Percentiles rank a stretch among this genome's conserved stretches.
Evolutionary conservation across 495 filamentous ascomycete species (phyloP).

Genomic region (Aspergillus hancockii): DNA sequence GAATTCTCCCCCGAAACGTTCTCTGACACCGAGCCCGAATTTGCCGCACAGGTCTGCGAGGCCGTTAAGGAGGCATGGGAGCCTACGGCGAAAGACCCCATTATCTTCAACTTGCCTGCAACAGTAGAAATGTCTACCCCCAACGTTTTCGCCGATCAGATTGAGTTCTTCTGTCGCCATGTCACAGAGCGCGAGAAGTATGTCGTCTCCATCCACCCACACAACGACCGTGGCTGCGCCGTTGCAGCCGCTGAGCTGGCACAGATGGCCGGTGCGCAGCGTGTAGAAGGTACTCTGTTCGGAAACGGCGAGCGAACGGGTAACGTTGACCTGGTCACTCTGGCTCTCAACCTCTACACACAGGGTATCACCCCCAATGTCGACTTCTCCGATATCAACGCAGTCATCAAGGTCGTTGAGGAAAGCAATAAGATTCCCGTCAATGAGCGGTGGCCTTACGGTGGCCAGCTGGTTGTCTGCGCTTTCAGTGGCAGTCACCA

Average conservation of each 20-base stretch:
- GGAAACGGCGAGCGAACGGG: slow-evolving; percentile 96
- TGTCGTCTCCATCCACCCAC: slow-evolving; percentile 82
- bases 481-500: slow-evolving; percentile 93
- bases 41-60: slow-evolving; percentile 81
- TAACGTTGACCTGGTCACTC: slow-evolving; percentile 93
- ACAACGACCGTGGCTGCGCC: slow-evolving; percentile 93
- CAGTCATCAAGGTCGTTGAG: slow-evolving; percentile 87
- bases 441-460: slow-evolving; percentile 85
- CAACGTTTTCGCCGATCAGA: slow-evolving; percentile 94
- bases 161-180: slow-evolving; percentile 89
- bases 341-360: slow-evolving; percentile 94
- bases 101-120: slow-evolving; percentile 97
- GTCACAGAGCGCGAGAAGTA: slow-evolving; percentile 81
- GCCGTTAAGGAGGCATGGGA: slow-evolving; percentile 96
- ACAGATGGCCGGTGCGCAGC: slow-evolving; percentile 95
- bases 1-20: slow-evolving; percentile 98
- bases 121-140: slow-evolving; percentile 96
- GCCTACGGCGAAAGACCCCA: slow-evolving; percentile 75
- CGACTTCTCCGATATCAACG: slow-evolving; percentile 89
- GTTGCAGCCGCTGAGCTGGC: slow-evolving; percentile 87
- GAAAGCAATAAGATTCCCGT: slow-evolving; percentile 93
- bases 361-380: slow-evolving; percentile 87
- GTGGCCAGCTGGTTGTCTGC: slow-evolving; percentile 83
- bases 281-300: slow-evolving; percentile 94
- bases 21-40: slow-evolving; percentile 86